These are phyloP conservation scores for Curvularia lunata DNA, from an alignment of 2,329 filamentous ascomycete species.

Conservation along the genomic window DNA sequence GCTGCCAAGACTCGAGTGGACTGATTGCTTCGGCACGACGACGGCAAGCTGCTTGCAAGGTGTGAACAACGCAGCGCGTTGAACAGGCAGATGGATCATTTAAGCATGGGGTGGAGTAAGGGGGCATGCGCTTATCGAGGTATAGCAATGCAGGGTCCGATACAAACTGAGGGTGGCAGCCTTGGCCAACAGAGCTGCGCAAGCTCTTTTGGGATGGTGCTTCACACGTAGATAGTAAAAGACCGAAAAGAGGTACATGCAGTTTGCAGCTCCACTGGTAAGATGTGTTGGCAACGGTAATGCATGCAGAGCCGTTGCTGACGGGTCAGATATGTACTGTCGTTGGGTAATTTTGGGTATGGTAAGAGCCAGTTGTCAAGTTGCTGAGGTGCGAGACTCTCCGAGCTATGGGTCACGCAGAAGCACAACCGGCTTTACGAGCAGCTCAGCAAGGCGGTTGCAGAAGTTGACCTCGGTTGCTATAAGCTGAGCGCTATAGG, in stretches of 20 bases:
- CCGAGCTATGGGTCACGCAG: not conserved
- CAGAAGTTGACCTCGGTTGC: not conserved
- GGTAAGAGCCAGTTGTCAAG: not conserved
- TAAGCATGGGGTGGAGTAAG: not conserved
- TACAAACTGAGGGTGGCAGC: not conserved
- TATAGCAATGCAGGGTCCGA: conserved; percentile 1
- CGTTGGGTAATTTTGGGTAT: not conserved
- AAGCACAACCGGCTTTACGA: not conserved
- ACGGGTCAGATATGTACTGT: no score
- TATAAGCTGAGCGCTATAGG: conserved; percentile 10
- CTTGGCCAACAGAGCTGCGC: not conserved
- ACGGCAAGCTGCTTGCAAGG: not conserved
- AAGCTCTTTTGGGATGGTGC: not conserved
- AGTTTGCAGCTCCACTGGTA: not conserved
- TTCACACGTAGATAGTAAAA: not conserved
- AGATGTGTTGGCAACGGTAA: conserved; percentile 3
- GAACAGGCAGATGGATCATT: not conserved
- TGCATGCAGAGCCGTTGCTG: not conserved
- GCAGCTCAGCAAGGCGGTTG: not conserved
- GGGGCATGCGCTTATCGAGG: not conserved
- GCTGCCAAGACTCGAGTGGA: not conserved
- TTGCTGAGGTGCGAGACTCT: not conserved
- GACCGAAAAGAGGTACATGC: conserved; percentile 3
- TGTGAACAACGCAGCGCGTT: not conserved
- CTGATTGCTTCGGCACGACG: not conserved